A percentile compares a stretch with the other conserved stretches of the same genome.
Conservation (phyloP, 306 rosid species). For the Lathyrus sativus region DNA sequence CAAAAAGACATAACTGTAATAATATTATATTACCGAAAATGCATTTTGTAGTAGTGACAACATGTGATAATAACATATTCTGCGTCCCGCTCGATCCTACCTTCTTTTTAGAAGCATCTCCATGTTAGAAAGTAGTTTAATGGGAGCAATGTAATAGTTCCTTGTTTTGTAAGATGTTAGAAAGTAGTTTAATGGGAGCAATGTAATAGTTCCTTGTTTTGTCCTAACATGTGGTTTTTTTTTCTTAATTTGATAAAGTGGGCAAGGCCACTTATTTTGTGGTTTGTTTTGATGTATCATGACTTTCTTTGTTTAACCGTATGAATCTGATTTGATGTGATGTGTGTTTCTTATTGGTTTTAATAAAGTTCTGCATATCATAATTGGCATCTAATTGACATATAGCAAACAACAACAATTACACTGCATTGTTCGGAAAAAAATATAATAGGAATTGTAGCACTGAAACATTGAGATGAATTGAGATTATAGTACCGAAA, state of each 20-base stretch:
- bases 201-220: neutral
- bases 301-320: neutral
- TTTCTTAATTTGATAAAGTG: neutral
- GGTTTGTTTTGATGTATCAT: neutral
- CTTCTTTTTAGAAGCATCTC: no score
- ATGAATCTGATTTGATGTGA: neutral
- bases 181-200: neutral
- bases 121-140: no score
- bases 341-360: neutral
- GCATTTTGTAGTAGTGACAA: no score
- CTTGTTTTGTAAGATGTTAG: no score
- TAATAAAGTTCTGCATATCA: neutral
- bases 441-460: no score
- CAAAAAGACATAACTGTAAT: no score
- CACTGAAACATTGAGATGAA: no score
- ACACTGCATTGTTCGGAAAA: neutral
- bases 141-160: no score
- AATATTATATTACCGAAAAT: no score
- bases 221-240: neutral
- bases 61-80: no score
- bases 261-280: slow-evolving; percentile 2
- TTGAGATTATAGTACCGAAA: no score
- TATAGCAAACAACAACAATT: neutral
- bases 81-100: no score
- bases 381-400: neutral